Base-by-base conservation (phyloP, 345 rosid genomes). In the Murraya koenigii region DNA sequence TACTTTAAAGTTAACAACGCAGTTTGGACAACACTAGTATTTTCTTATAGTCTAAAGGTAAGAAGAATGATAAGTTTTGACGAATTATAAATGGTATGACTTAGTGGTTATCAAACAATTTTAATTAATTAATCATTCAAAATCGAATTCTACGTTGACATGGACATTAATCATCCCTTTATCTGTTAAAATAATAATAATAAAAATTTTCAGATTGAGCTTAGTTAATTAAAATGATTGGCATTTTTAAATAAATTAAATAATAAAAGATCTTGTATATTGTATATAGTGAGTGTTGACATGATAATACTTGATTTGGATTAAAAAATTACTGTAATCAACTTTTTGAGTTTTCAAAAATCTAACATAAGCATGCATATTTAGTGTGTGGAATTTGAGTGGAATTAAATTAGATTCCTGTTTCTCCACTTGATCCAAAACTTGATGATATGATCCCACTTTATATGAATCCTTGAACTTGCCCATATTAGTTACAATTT, bases 381-480 rank as follows among this genome's bases (percentile, higher is more conserved):
- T 13, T 62, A 28, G 33, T 23, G 10, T 52, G 13, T 60, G 56
- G 17, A 22, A 61, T 55, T 14, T 25, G 13, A 39, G 76, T 77
- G 54, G 58, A 64, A 67, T 54, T 66, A 36, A 75, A 20, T 59
- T 66, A 35, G 41, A 58, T 41, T 25, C 36, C 7, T 20, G 81
- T 69, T 54, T 59, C 71, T 63, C 78, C 85, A 82, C 85, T 84
- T 72, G 69, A 35, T 35, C 77, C 77, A 77, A 80, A 65, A 3
- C 47, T 74, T 62, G 84, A 81, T 78, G 80, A 74, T 84, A 19
- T 52, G 70, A 78, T 82, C 72, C 82, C 82, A 80, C 84, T 69
- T 55, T 78, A 77, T 66, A 58, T 82, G 90, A 86, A 84, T 88
- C 89, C 83, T 88, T 91, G 93, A 91, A 93, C 88, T 85, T 89